Percentiles rank a stretch among this genome's conserved stretches.
These are phyloP conservation scores for Alternaria metachromatica DNA, from an alignment of 2,329 filamentous ascomycete genomes.

Conservation along the genomic window DNA sequence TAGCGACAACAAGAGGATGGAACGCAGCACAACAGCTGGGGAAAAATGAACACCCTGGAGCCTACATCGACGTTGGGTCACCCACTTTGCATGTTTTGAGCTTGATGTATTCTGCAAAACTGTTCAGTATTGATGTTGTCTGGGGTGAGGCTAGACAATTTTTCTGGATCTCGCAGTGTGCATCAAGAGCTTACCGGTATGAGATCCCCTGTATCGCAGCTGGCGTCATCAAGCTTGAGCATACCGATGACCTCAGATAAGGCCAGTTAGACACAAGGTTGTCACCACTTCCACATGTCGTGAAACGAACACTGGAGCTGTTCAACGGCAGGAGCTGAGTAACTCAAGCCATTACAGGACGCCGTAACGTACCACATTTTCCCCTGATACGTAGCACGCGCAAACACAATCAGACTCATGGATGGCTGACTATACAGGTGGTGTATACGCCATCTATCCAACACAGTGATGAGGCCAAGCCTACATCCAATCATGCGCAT, in stretches of 20 bases:
- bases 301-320: constrained; percentile 12
- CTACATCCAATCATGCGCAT: constrained; percentile 9
- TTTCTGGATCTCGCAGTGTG: too few species aligned
- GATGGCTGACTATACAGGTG: constrained; percentile 10
- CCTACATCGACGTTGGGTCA: neutral
- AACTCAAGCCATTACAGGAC: constrained; percentile 10
- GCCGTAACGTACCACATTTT: constrained; percentile 13
- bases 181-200: neutral
- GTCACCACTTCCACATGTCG: constrained; percentile 3
- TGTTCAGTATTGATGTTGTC: neutral
- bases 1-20: constrained; percentile 6
- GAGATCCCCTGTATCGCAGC: neutral
- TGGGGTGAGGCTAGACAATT: too few species aligned
- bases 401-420: neutral
- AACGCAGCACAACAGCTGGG: constrained; percentile 8
- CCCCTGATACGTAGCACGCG: neutral
- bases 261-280: neutral
- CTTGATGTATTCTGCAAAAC: neutral
- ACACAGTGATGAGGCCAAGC: neutral
- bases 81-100: neutral
- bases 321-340: constrained; percentile 4
- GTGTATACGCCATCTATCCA: neutral
- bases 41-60: neutral
- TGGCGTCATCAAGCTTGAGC: neutral
- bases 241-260: neutral